These are phyloP conservation scores for Mycosphaerelloides madeirae DNA, from an alignment of 2,329 filamentous ascomycete species.

Conservation along the genomic window DNA sequence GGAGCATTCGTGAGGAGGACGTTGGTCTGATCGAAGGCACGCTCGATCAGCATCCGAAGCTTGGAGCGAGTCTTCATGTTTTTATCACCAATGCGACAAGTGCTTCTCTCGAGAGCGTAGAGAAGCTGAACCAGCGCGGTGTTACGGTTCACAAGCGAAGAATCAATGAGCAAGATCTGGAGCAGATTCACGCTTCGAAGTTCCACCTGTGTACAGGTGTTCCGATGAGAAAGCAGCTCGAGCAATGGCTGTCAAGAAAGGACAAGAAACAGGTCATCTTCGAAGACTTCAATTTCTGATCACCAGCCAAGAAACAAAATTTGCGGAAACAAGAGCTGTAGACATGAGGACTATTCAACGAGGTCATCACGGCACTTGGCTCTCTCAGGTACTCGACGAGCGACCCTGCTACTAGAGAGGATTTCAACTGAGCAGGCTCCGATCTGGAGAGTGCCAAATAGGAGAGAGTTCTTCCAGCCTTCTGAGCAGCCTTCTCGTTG, in stretches of 20 bases:
- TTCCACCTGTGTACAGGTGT: slow-evolving; percentile 60
- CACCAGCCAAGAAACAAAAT: too few relatives aligned
- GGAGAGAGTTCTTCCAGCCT: too few relatives aligned
- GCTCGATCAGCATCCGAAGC: slow-evolving; percentile 48
- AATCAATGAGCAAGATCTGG: slow-evolving; percentile 45
- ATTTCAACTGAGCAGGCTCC: too few relatives aligned
- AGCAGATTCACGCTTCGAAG: slow-evolving; percentile 32
- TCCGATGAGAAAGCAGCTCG: slow-evolving; percentile 45
- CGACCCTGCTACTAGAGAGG: too few relatives aligned
- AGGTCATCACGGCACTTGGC: too few relatives aligned
- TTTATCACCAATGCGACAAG: slow-evolving; percentile 55
- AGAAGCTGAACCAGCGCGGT: slow-evolving; percentile 36
- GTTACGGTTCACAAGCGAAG: slow-evolving; percentile 42
- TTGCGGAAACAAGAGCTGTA: too few relatives aligned
- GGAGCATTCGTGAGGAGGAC: slow-evolving; percentile 62
- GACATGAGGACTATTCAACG: too few relatives aligned
- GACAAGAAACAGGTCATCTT: slow-evolving; percentile 43
- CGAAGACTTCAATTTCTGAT: slow-evolving; percentile 48
- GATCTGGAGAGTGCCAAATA: too few relatives aligned
- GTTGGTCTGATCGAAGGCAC: slow-evolving; percentile 57
- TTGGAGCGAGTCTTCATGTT: slow-evolving; percentile 53
- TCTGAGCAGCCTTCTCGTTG: too few relatives aligned
- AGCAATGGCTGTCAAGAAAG: slow-evolving; percentile 40
- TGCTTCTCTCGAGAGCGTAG: slow-evolving; percentile 29
- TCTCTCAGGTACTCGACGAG: too few relatives aligned